Evolutionary conservation across 768 basidiomycete species (phyloP).

Genomic region (Boletus rubescentipes): DNA sequence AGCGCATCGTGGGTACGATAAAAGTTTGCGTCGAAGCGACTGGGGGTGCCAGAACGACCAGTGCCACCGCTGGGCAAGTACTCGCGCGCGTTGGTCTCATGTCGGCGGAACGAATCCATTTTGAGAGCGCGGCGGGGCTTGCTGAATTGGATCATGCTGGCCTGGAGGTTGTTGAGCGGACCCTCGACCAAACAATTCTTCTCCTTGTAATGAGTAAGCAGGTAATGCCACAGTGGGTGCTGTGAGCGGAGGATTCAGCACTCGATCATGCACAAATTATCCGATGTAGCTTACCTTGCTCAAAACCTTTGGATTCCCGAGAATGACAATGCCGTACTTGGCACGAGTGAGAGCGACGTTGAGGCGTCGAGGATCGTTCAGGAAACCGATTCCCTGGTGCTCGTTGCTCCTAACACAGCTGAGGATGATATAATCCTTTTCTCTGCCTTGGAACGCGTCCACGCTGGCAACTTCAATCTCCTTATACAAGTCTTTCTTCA

Average conservation of each 20-base stretch:
- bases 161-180: conserved; percentile 91
- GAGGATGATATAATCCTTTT: conserved; percentile 99
- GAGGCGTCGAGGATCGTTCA: conserved; percentile 94
- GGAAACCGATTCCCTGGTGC: conserved; percentile 98
- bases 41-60: conserved; percentile 81
- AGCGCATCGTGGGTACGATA: conserved; percentile 94
- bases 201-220: conserved; percentile 98
- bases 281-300: conserved; percentile 75
- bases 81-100: conserved; percentile 90
- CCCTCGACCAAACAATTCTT: conserved; percentile 92
- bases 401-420: conserved; percentile 98
- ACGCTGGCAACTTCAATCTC: conserved; percentile 99
- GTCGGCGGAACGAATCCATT: conserved; percentile 91
- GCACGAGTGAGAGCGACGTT: conserved; percentile 97
- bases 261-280: conserved; percentile 5
- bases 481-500: conserved; percentile 99
- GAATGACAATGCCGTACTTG: conserved; percentile 96
- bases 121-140: conserved; percentile 92
- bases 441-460: conserved; percentile 98
- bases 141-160: conserved; percentile 99
- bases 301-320: conserved; percentile 99
- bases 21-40: conserved; percentile 94
- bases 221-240: conserved; percentile 99
- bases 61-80: conserved; percentile 45
- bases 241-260: conserved; percentile 32